Percentiles rank a stretch among this genome's conserved stretches.
Conservation (phyloP, 495 filamentous ascomycete species). For the Aspergillus haitiensis region DNA sequence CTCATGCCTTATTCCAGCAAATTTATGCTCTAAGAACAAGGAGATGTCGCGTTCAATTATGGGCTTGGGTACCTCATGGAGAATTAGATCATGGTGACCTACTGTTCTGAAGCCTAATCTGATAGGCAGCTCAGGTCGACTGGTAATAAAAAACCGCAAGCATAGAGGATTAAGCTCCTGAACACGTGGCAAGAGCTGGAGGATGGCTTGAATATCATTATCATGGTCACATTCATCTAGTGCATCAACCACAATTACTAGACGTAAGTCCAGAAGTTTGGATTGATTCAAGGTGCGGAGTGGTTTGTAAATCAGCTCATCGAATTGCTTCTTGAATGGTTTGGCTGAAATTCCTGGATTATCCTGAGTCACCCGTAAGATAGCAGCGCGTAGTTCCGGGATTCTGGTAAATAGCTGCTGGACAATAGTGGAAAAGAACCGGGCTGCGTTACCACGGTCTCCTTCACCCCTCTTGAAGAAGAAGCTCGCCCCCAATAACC, state of each 20-base stretch:
- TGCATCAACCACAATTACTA: slow-evolving; percentile 48
- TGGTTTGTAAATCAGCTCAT: slow-evolving; percentile 48
- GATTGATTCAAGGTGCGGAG: slow-evolving; percentile 25
- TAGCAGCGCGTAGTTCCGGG: slow-evolving; percentile 25
- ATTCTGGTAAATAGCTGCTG: slow-evolving; percentile 35
- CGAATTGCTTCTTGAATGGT: slow-evolving; percentile 43
- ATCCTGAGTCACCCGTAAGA: slow-evolving; percentile 36
- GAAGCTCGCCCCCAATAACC: slow-evolving; percentile 24
- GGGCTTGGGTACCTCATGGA: slow-evolving; percentile 20
- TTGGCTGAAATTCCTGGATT: slow-evolving; percentile 36
- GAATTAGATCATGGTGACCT: slow-evolving; percentile 24
- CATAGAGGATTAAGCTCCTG: slow-evolving; percentile 2
- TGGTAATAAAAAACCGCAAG: slow-evolving; percentile 36
- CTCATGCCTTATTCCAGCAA: no score
- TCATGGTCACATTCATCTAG: slow-evolving; percentile 51
- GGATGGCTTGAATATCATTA: slow-evolving; percentile 35
- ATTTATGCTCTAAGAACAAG: slow-evolving; percentile 23
- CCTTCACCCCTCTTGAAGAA: slow-evolving; percentile 51
- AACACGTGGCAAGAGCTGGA: slow-evolving; percentile 31
- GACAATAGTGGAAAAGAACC: slow-evolving; percentile 47
- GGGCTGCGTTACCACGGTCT: slow-evolving; percentile 35
- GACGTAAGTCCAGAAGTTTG: no score
- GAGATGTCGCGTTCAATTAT: slow-evolving; percentile 30
- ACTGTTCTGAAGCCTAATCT: slow-evolving; percentile 31
- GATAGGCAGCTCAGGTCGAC: slow-evolving; percentile 48